These are phyloP conservation scores for Handroanthus guayacan DNA, from an alignment of 257 asterid genomes.

Conservation along the genomic window DNA sequence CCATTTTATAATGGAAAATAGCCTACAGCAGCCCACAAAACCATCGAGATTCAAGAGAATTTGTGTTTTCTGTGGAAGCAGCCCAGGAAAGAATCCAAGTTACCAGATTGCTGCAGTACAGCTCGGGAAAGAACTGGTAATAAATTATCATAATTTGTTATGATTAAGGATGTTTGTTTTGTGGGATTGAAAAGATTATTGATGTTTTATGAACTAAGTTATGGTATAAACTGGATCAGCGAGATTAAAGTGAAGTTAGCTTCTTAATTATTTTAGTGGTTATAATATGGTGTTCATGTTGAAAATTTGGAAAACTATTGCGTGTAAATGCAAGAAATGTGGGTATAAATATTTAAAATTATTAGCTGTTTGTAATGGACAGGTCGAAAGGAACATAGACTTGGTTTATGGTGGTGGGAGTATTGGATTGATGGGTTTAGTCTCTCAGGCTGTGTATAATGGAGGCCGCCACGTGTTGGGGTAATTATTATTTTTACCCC, in stretches of 20 bases:
- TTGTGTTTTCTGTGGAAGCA: constrained; percentile 87
- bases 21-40: constrained; percentile 38
- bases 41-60: constrained; percentile 79
- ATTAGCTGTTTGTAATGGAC: constrained; percentile 24
- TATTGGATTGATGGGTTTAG: constrained; percentile 84
- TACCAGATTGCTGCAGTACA: constrained; percentile 81
- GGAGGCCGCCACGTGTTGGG: constrained; percentile 97
- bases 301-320: constrained; percentile 29
- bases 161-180: too few relatives aligned
- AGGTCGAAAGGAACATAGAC: constrained; percentile 94
- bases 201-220: too few relatives aligned
- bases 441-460: constrained; percentile 80
- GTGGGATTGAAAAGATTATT: too few relatives aligned
- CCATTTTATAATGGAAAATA: constrained; percentile 55
- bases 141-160: too few relatives aligned
- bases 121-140: constrained; percentile 77
- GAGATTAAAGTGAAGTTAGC: constrained; percentile 40
- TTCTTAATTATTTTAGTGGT: neutral
- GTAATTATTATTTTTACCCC: constrained; percentile 30
- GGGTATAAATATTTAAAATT: neutral
- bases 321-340: constrained; percentile 37
- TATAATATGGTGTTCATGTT: constrained; percentile 33
- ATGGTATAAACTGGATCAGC: constrained; percentile 3
- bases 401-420: constrained; percentile 93
- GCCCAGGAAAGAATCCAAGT: constrained; percentile 81